phyloP scores from a whole-genome alignment of 139 green algal genomes.

The Coelastrella sp. region DNA sequence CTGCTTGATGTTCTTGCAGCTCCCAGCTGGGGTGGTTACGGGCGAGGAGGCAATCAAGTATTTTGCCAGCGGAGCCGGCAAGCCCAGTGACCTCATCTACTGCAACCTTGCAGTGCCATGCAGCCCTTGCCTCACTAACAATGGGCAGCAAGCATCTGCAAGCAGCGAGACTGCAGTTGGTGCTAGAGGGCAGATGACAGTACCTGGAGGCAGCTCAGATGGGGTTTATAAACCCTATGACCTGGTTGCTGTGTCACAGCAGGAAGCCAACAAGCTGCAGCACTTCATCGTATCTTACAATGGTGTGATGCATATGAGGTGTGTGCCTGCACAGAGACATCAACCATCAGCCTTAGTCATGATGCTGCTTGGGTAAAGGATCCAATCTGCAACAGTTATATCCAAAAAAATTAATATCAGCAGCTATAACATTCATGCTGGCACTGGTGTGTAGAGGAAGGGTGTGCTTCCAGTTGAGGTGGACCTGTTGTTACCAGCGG shows the following conservation, averaged over 20 bases:
- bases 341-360: no score
- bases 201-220: background rate
- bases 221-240: slow-evolving; percentile 20
- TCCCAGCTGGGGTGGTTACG: slow-evolving; percentile 5
- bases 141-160: background rate
- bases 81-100: slow-evolving; percentile 16
- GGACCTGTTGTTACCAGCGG: no score
- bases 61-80: slow-evolving; percentile 27
- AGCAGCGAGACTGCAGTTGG: background rate
- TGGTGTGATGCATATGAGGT: slow-evolving; percentile 38
- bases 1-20: background rate
- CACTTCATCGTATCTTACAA: slow-evolving; percentile 30
- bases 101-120: slow-evolving; percentile 15
- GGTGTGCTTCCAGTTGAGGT: no score
- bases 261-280: slow-evolving; percentile 12
- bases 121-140: background rate
- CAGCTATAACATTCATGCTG: no score
- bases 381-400: no score
- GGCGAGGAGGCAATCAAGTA: slow-evolving; percentile 6
- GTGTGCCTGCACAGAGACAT: background rate
- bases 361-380: no score
- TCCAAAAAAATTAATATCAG: no score
- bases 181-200: background rate
- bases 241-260: slow-evolving; percentile 6
- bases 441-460: no score